Base-by-base conservation (phyloP, 441 rosid species). In the Corymbia calophylla region DNA sequence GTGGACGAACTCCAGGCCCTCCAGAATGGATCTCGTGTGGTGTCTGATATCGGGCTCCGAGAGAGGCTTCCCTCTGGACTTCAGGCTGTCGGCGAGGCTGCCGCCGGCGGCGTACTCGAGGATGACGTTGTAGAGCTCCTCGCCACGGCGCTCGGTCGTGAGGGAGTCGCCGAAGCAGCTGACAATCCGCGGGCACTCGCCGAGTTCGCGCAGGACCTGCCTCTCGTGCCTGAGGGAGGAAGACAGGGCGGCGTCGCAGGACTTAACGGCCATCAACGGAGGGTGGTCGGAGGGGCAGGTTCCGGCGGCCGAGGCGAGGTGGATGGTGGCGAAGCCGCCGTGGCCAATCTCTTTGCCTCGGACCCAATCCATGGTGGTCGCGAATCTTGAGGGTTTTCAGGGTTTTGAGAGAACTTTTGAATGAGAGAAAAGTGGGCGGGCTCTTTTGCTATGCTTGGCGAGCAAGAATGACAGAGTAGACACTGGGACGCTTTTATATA, bases 71-170 rank as follows among this genome's bases (percentile, higher is more conserved):
- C 92, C 93, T 53, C 87, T 73, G 44, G 92, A 93, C 91, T 92
- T 95, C 48, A 96, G 21, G 21, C 60, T 89, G 18, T 93, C 92
- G 35, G 95, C 94, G 84, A 97, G 92, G 89, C 95, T 97, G 31
- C 99, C 99, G 53, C 95, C 93, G 9, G 95, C 56, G 19, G 99
- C 99, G 81, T 95, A 96, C 92, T 97, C 99, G 54, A 97, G 86
- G 1, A 97, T 51, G 88, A 97, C 90, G 89, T 97, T 97, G 81
- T 93, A 93, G 27, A 93, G 66, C 44, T 85, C 89, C 73, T 89
- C 91, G 1, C 96, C 95, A 53, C 92, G 89, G 73, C 73, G 73
- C 89, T 96, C 99, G 58, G 92, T 17, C 11, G 93, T 93, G 35
- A 11, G 81, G 32, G 88, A 89, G 21, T 90, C 91, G 8, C 99